Base-by-base conservation (phyloP, 1,284 basidiomycete species). In the Amylostereum areolatum region DNA sequence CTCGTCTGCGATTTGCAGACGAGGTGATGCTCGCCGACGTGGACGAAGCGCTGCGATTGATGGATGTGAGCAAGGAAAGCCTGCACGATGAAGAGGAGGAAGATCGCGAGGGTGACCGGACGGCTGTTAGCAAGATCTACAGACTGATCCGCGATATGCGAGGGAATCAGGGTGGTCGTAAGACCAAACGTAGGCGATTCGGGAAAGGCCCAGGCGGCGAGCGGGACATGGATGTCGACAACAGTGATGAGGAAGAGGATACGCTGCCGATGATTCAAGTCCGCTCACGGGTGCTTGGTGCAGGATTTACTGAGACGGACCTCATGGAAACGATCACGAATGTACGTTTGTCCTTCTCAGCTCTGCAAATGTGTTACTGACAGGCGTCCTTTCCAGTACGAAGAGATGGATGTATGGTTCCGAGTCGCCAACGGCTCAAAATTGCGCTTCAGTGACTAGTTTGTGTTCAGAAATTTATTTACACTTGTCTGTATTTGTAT, bases 31-130 rank as follows among this genome's bases (percentile, higher is more conserved):
- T 85, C 52, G 78, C 80, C 46, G 97, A 99, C 63, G 95, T 99
- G 4, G 94, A 99, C 64, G 97, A 99, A 71, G 97, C 97, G 1
- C 72, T 99, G 51, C 84, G 97, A 33, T 73, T 99, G 55, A 97
- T 99, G 91, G 92, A 96, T 56, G 92, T 92, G 55, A 92, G 89
- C 70, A 99, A 99, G 68, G 89, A 91, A 58, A 90, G 83, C 59
- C 72, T 99, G 57, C 77, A 84, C 54, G 89, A 92, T 43, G 90
- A 95, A 39, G 79, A 83, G 47, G 81, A 86, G 18, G 68, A 68
- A n/a, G 81, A 81, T 30, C 70, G 70, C 33, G 85, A 85, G 43
- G 76, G 78, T 18, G 95, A 98, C 65, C 78, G 81, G 55, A 90
- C 92, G 27, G 76, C 78, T 48, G 78, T 83, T 54, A 89, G 84